Evolutionary conservation across 164 flowering plant genomes (phyloP), one percentile per base, ranked within the genome.

Genomic region (Berberis thunbergii): DNA sequence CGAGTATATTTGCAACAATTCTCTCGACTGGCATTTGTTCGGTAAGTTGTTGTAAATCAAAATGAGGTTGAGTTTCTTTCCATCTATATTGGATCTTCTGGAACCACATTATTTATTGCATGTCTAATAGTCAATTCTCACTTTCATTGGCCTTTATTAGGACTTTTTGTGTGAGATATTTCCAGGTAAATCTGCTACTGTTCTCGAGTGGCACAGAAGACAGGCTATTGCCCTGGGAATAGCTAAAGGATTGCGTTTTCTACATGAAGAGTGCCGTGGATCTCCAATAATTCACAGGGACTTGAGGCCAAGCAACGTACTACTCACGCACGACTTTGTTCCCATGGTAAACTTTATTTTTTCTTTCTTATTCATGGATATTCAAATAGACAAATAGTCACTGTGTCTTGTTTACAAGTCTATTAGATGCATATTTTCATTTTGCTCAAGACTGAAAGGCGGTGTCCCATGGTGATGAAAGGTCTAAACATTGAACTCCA

Each of bases 231-330:
- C 88, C 38, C 54, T 86, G 61, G 91, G 87, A 67, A 77, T 74
- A 39, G 91, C 87, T 43, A 84, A 77, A 70, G 91, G 91, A 49
- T 72, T 86, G 72, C 85, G 86, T 45, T 86, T 79, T 74, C 83
- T 86, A 43, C 91, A 86, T 63, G 84, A 86, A 70, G 91, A 86
- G 57, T 26, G 26, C 26, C 26, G 26, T 26, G 26, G 26, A 26
- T 26, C 26, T 26, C 83, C 84, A 57, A 78, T 86, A 57, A 74
- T 86, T 63, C 88, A 86, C 57, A 69, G 88, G 7, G 88, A 86
- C 73, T 66, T 86, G 77, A 75, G 88, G 48, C 87, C 91, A 8
- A 78, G 84, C 74, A 84, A 86, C 69, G 83, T 84, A 55, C 67
- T 83, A 9, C 81, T 86, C 59, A 86, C 91, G 12, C 87, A 84